Evolutionary conservation across 495 filamentous ascomycete genomes (phyloP).

Genomic region (Aspergillus saccharolyticus): DNA sequence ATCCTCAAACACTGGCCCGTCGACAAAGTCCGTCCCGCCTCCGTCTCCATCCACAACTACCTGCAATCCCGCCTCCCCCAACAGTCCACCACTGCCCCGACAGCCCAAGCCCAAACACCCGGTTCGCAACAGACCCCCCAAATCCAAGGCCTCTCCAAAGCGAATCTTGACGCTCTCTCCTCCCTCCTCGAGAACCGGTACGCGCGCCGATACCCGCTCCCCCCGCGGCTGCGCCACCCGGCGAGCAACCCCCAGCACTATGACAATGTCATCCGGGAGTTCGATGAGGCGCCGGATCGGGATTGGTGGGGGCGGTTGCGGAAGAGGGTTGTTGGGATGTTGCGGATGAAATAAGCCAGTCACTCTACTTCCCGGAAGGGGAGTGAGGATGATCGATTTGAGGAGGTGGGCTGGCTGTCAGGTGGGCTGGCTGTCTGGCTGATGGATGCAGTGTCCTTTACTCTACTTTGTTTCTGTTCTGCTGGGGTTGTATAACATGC

Average conservation of each 20-base stretch:
- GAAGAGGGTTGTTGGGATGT: constrained; percentile 59
- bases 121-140: too few species aligned
- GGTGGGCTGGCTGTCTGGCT: constrained; percentile 11
- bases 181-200: constrained; percentile 72
- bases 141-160: constrained; percentile 34
- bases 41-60: constrained; percentile 64
- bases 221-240: constrained; percentile 57
- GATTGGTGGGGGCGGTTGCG: constrained; percentile 50
- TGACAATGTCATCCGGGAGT: constrained; percentile 62
- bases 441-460: too few species aligned
- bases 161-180: constrained; percentile 68
- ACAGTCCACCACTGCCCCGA: constrained; percentile 13
- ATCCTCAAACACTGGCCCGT: constrained; percentile 71
- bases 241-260: constrained; percentile 75
- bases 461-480: too few species aligned
- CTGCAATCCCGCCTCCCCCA: constrained; percentile 54
- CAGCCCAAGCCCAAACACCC: neutral
- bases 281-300: constrained; percentile 63
- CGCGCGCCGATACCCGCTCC: constrained; percentile 61
- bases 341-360: constrained; percentile 48
- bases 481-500: too few species aligned
- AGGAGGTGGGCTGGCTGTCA: neutral
- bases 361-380: too few species aligned
- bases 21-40: constrained; percentile 69
- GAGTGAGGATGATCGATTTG: too few species aligned